Evolutionary conservation across 805 yeast species (phyloP), one percentile per base, ranked within the genome.

Genomic region (Pichia californica): DNA sequence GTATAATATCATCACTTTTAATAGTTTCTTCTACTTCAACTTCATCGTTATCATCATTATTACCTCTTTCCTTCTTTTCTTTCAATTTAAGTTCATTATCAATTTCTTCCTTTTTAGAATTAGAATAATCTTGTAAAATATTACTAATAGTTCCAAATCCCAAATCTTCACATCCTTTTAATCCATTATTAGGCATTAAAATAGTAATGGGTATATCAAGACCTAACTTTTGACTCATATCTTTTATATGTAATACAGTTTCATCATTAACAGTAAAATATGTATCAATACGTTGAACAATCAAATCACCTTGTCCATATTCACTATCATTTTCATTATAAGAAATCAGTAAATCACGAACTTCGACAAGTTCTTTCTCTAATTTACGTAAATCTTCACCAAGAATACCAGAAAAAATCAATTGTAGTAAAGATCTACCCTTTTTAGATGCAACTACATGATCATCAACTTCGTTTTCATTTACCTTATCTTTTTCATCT

Each of bases 361-460:
- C 28, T 26, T 44, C 43, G 36, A 41, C 11, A 25, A n/a, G 68
- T 27, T 77, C 76, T 48, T 68, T 72, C 15, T 76, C 76, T 54
- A 79, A 82, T 19, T 75, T 76, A 48, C 71, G 74, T 54, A 88
- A 69, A 55, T 86, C 95, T 50, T 88, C 96, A 36, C 80, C 78
- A 26, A 87, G 62, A 15, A 84, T 71, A 52, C 84, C 79, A 18
- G 84, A 73, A 56, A 89, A 83, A 40, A 88, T 73, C 41, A 79
- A 75, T 49, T 89, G 95, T 35, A 89, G 59, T 16, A 89, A 64
- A 0, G 88, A 82, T 13, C 76, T 73, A 25, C 52, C 54, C 26
- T 40, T 40, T 11, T 33, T 40, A 10, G 26, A 13, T 4, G 13
- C 2, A n/a, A n/a, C n/a, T n/a, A n/a, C n/a, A 25, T 38, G 31